phyloP scores from a whole-genome alignment of 2,329 filamentous ascomycete genomes.

The Byssothecium circinans region DNA sequence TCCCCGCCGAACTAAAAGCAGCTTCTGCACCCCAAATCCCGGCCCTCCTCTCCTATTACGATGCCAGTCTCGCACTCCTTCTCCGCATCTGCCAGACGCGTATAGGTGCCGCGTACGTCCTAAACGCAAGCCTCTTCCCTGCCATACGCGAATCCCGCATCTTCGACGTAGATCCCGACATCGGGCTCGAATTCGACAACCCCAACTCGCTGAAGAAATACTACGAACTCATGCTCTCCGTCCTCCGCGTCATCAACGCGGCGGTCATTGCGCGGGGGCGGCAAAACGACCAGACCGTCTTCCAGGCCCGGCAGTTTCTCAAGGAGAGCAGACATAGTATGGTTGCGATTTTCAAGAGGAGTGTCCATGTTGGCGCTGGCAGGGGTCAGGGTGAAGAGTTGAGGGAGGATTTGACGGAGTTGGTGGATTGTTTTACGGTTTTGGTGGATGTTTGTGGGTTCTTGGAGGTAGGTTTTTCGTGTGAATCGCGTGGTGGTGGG shows the following conservation, averaged over 20 bases:
- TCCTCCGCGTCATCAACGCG: conserved; percentile 79
- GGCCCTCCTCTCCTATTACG: conserved; percentile 61
- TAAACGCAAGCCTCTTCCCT: conserved; percentile 85
- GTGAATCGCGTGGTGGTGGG: no score
- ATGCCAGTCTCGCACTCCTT: conserved; percentile 80
- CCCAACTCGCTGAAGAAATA: conserved; percentile 73
- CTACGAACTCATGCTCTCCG: conserved; percentile 78
- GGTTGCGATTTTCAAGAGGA: conserved; percentile 86
- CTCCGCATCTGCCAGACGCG: conserved; percentile 82
- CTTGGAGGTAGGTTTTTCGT: conserved; percentile 73
- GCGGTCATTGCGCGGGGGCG: conserved; percentile 79
- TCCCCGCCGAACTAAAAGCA: conserved; percentile 65
- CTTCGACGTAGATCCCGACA: conserved; percentile 87
- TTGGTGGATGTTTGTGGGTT: conserved; percentile 82
- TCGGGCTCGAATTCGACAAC: conserved; percentile 76
- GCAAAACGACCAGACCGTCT: conserved; percentile 72
- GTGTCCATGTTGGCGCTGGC: conserved; percentile 69
- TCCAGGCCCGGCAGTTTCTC: conserved; percentile 78
- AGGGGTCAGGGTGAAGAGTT: conserved; percentile 55
- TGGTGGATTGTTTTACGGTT: conserved; percentile 83
- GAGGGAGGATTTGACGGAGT: conserved; percentile 68
- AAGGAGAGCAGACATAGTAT: conserved; percentile 81
- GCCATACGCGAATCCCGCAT: conserved; percentile 79
- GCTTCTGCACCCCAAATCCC: conserved; percentile 52
- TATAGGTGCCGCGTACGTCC: conserved; percentile 79